A percentile compares a stretch with the other conserved stretches of the same genome.
phyloP scores from a whole-genome alignment of 257 asterid species.

The Solanum corneliomulleri region DNA sequence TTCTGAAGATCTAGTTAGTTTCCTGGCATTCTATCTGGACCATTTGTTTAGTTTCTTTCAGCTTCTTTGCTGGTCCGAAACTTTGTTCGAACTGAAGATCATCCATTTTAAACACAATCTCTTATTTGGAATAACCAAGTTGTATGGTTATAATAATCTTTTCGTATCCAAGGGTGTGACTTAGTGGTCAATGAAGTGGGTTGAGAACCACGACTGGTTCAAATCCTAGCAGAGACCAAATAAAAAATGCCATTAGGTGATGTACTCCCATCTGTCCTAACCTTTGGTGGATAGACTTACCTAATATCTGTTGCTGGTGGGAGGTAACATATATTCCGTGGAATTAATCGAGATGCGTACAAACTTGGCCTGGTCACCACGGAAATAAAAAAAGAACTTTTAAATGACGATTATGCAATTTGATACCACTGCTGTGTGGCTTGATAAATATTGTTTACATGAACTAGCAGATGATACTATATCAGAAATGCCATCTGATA shows the following conservation, averaged over 20 bases:
- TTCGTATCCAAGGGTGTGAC: not conserved
- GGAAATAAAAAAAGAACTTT: too few relatives aligned
- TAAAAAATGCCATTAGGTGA: too few relatives aligned
- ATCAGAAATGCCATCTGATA: not conserved
- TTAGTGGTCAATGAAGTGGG: not conserved
- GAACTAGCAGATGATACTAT: not conserved
- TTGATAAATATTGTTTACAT: not conserved
- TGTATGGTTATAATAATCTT: not conserved
- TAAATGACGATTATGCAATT: not conserved
- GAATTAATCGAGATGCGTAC: too few relatives aligned
- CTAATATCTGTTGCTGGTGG: not conserved
- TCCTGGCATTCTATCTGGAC: not conserved
- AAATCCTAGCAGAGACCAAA: not conserved
- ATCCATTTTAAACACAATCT: not conserved
- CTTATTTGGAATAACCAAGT: not conserved
- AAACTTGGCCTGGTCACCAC: not conserved
- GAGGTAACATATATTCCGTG: not conserved
- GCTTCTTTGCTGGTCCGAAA: not conserved
- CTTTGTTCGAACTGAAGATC: not conserved
- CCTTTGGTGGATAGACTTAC: not conserved
- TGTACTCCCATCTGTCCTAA: not conserved
- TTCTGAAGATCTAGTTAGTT: not conserved
- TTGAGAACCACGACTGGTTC: not conserved
- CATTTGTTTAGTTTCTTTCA: not conserved
- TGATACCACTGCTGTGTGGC: not conserved